phyloP scores from a whole-genome alignment of 1,284 basidiomycete genomes.

The Cutaneotrichosporon spelunceum region DNA sequence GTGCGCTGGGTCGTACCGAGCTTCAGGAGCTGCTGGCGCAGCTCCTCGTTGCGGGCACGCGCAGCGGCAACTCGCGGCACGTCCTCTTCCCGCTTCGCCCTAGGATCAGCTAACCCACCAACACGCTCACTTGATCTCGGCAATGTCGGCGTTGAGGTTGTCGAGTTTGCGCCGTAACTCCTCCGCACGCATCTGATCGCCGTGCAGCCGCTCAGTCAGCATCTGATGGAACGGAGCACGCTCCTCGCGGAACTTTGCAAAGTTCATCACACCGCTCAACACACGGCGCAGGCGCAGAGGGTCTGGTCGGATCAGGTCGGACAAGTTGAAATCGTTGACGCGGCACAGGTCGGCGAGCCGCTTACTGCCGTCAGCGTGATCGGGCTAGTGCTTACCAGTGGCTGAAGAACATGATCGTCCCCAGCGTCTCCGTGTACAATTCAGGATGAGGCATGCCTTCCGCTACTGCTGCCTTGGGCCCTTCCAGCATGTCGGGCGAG shows the following conservation, averaged over 20 bases:
- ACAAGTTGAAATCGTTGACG: conserved; percentile 69
- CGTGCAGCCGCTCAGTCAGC: conserved; percentile 15
- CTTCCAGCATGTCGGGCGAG: conserved; percentile 60
- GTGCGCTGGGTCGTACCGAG: conserved; percentile 61
- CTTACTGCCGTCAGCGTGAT: conserved; percentile 48
- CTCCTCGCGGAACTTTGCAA: conserved; percentile 67
- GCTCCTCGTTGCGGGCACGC: conserved; percentile 60
- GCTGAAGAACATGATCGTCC: conserved; percentile 62
- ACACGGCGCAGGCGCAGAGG: conserved; percentile 66
- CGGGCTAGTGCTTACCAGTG: conserved; percentile 61
- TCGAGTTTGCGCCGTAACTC: conserved; percentile 56
- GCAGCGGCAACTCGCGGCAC: conserved; percentile 65
- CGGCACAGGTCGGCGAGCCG: conserved; percentile 66
- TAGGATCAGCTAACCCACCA: conserved; percentile 40
- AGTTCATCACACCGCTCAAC: conserved; percentile 85
- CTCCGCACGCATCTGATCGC: conserved; percentile 4
- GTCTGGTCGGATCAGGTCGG: conserved; percentile 70
- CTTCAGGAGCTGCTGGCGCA: conserved; percentile 63
- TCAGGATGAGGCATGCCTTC: conserved; percentile 57
- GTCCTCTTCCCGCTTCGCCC: conserved; percentile 65
- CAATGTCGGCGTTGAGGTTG: conserved; percentile 59
- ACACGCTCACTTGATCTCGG: conserved; percentile 61
- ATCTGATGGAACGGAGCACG: conserved; percentile 26
- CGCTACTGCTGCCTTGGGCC: conserved; percentile 60
- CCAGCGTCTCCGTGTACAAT: conserved; percentile 59